Base-by-base conservation (phyloP, 352 stramenopile genomes). In the Pythium volutum region DNA sequence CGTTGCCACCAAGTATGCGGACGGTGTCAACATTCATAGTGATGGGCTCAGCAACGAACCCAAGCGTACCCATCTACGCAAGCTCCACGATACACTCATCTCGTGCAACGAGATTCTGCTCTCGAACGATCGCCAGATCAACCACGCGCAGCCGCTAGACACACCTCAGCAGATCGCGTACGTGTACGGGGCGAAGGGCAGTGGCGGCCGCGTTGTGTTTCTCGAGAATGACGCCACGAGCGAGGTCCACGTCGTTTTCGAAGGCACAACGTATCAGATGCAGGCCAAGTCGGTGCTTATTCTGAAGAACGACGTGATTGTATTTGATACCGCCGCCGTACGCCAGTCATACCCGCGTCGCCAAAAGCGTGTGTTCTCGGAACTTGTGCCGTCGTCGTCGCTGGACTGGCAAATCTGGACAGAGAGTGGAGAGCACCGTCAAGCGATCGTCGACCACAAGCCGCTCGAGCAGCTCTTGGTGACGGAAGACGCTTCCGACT, bases 31-130 rank as follows among this genome's bases (percentile, higher is more conserved):
- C 52, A 48, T 90, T 11, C 81, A 88, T 59, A 69, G 67, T 1
- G 81, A 90, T 55, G 78, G 78, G 5, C 69, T 90, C 8, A 85
- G 77, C 55, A 90, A 90, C 43, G 78, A 90, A 25, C 81, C 81
- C 2, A 88, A 90, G 64, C 73, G 81, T 42, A 84, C 69, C 22
- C 81, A 90, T 59, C 64, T 91, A 55, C 75, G 77, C 39, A 77
- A 75, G 27, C 67, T 91, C 27, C 82, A 89, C 48, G 48, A 82
- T 12, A 66, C 71, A 22, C 54, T 91, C 20, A 81, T 80, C 46
- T 54, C 67, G 46, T 85, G 79, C 61, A 91, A 88, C 62, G 56
- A 81, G 38, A 42, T 82, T 0, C 62, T 91, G 29, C 49, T 89
- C 39, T 56, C 46, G 4, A 73, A 75, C 45, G 66, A 84, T 2